These are phyloP conservation scores for Leccinum uliginosum DNA, from an alignment of 768 basidiomycete genomes.

Conservation along the genomic window DNA sequence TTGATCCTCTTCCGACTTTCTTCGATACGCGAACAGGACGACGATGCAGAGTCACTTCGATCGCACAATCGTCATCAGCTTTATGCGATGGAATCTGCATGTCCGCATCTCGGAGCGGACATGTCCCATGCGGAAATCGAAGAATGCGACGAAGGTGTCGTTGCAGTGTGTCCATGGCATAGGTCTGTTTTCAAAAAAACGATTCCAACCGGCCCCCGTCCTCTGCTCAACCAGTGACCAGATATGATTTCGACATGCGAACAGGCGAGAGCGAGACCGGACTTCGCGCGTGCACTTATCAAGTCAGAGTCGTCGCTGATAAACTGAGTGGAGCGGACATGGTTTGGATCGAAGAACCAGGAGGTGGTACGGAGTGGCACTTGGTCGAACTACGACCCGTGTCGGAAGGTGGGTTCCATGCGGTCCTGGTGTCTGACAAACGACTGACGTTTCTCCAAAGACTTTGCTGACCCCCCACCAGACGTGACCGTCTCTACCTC, in stretches of 20 bases:
- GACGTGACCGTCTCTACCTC: neutral
- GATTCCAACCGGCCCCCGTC: too few species aligned
- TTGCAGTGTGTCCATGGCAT: slow-evolving; percentile 44
- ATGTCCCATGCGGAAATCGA: neutral
- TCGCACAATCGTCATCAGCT: neutral
- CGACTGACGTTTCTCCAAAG: slow-evolving; percentile 29
- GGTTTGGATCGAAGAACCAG: slow-evolving; percentile 49
- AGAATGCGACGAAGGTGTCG: neutral
- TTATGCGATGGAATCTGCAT: neutral
- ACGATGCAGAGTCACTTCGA: neutral
- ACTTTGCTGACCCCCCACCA: slow-evolving; percentile 65
- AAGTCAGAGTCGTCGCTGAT: slow-evolving; percentile 15
- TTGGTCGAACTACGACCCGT: slow-evolving; percentile 53
- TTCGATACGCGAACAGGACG: neutral
- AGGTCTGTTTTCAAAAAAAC: slow-evolving; percentile 39
- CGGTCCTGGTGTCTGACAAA: neutral
- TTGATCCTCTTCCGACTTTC: neutral
- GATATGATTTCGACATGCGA: slow-evolving; percentile 51
- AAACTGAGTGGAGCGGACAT: slow-evolving; percentile 30
- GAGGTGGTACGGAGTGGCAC: slow-evolving; percentile 31
- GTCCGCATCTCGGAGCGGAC: neutral
- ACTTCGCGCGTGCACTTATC: slow-evolving; percentile 48
- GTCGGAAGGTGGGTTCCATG: slow-evolving; percentile 46
- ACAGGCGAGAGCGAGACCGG: slow-evolving; percentile 53
- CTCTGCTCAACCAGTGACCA: slow-evolving; percentile 15